Base-by-base conservation (phyloP, 2,329 filamentous ascomycete genomes). In the Diaporthe caulivora region DNA sequence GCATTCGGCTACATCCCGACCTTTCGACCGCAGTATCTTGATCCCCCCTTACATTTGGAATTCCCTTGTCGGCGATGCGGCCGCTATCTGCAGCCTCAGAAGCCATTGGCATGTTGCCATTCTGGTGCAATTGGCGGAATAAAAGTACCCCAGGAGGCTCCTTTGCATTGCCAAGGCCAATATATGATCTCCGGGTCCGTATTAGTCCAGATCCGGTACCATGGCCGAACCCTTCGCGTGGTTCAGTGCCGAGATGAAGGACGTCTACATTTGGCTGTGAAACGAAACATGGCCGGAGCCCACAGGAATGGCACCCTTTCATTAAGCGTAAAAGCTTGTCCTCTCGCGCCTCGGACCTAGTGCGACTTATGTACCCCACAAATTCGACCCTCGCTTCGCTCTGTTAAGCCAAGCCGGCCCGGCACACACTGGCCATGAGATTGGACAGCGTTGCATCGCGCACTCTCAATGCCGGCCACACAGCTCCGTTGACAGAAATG, bases 41-140 rank as follows among this genome's bases (percentile, higher is more conserved):
- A 51, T 34, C 21, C 34, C 60, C 42, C 60, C 29, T 42, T 26
- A 42, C 10, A 18, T 21, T 47, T 11, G 42, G 17, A 62, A 5
- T 34, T 49, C 29, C 21, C 44, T 65, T 51, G 21, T 24, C 49
- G 21, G 42, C 60, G 42, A 31, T 2, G 13, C 29, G 42, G 60
- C 60, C 60, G 60, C 60, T 37, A n/a, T 51, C 44, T 15, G 62
- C 62, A 51, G 44, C 62, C 62, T 37, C n/a, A 37, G 44, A 31
- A 62, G 44, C 44, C 21, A n/a, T 65, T 65, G 62, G 44, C n/a
- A 34, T 34, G 62, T 65, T 37, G 31, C 31, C 44, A 53, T 51
- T 40, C 47, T 53, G 62, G 62, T 53, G 62, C 62, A 67, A 67
- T 67, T 67, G 62, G 62, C 44, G 62, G 62, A 67, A 67, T 67